These are phyloP conservation scores for Imleria badia DNA, from an alignment of 768 basidiomycete species.

Conservation along the genomic window DNA sequence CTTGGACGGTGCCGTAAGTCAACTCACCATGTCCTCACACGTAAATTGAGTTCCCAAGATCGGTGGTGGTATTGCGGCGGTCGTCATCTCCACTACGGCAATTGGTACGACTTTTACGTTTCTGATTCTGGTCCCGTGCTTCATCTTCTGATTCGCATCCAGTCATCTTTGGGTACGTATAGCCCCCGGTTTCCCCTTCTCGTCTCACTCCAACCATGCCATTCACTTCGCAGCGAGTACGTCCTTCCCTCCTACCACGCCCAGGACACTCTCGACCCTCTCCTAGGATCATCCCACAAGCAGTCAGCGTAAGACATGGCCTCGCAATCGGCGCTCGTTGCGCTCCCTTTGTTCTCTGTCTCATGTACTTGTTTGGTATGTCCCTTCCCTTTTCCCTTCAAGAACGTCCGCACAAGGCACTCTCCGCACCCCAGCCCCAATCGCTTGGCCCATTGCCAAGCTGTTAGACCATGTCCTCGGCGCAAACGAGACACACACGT, in stretches of 20 bases:
- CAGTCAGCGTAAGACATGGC: constrained; percentile 77
- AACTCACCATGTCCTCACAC: constrained; percentile 48
- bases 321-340: constrained; percentile 77
- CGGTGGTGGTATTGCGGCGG: constrained; percentile 73
- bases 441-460: constrained; percentile 71
- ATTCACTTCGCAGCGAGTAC: constrained; percentile 37
- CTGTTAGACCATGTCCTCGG: constrained; percentile 84
- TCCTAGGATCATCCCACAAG: constrained; percentile 64
- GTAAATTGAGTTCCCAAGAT: constrained; percentile 46
- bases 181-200: not conserved
- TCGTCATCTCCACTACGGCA: constrained; percentile 71
- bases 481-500: constrained; percentile 64
- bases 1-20: constrained; percentile 64
- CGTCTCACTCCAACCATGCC: not conserved
- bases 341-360: constrained; percentile 65
- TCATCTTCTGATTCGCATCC: not conserved
- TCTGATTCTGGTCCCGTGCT: not conserved
- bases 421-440: constrained; percentile 52
- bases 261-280: not conserved
- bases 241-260: constrained; percentile 2
- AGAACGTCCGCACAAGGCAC: no score
- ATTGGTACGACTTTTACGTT: constrained; percentile 36
- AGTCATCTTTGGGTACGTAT: constrained; percentile 81
- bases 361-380: constrained; percentile 65
- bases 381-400: not conserved